phyloP scores from a whole-genome alignment of 2,329 filamentous ascomycete genomes.

The Aspergillus sp. region DNA sequence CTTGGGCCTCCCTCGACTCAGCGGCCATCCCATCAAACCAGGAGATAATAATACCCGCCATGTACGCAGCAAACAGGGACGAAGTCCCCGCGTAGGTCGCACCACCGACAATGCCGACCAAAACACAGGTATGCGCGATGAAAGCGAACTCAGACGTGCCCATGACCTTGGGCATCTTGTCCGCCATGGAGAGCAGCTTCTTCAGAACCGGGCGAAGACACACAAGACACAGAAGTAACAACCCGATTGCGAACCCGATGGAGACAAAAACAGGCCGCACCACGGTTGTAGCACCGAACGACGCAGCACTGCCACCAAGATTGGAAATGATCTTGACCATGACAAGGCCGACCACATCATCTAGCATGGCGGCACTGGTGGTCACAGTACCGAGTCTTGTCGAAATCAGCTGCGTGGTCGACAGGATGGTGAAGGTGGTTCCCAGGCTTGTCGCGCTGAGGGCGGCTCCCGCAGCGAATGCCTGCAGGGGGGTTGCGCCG shows the following conservation, averaged over 20 bases:
- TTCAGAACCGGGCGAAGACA: constrained; percentile 13
- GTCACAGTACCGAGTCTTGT: constrained; percentile 63
- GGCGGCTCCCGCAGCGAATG: constrained; percentile 71
- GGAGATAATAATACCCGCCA: constrained; percentile 53
- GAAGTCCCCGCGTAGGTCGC: constrained; percentile 57
- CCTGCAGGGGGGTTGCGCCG: constrained; percentile 55
- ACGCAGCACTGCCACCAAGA: constrained; percentile 46
- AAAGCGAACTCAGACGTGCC: constrained; percentile 31
- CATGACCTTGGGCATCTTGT: constrained; percentile 10
- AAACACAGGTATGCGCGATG: constrained; percentile 42
- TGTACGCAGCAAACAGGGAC: constrained; percentile 56
- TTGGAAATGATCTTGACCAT: constrained; percentile 76
- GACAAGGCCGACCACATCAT: constrained; percentile 74
- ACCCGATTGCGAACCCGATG: constrained; percentile 29
- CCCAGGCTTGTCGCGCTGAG: constrained; percentile 73
- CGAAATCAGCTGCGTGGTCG: constrained; percentile 57
- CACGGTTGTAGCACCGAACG: constrained; percentile 43
- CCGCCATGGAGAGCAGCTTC: constrained; percentile 4
- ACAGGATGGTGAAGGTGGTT: constrained; percentile 65
- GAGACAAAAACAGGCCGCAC: constrained; percentile 54
- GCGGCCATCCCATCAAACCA: constrained; percentile 47
- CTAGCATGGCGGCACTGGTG: constrained; percentile 74
- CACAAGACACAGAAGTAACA: constrained; percentile 28
- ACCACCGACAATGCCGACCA: constrained; percentile 49
- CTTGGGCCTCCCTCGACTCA: background rate